Conservation (phyloP, 202 grass and related monocot species). For the Schoenoplectus triqueter region DNA sequence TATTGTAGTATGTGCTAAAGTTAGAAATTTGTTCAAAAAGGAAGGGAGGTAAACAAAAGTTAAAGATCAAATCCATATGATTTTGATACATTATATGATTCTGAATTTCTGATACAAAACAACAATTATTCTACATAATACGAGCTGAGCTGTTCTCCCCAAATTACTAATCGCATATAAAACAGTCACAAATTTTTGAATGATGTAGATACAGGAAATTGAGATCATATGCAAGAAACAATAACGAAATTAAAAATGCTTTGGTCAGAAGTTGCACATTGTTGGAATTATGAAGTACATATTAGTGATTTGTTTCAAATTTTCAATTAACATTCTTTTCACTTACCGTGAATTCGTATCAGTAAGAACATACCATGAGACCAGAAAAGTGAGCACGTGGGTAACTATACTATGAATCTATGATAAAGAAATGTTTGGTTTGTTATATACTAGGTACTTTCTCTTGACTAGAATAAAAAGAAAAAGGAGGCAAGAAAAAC, state of each 20-base stretch:
- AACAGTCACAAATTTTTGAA: too few relatives aligned
- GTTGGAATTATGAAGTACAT: too few relatives aligned
- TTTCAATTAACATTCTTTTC: not conserved
- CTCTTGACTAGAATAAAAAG: not conserved
- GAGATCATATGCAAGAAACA: too few relatives aligned
- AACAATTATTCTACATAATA: not conserved
- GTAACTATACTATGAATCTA: not conserved
- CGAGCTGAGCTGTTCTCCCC: too few relatives aligned
- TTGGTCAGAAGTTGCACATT: too few relatives aligned
- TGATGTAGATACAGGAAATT: too few relatives aligned
- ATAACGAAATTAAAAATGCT: too few relatives aligned
- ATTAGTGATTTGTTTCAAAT: too few relatives aligned
- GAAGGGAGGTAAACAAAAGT: not conserved
- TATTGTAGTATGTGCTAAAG: slow-evolving; percentile 54
- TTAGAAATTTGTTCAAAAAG: not conserved
- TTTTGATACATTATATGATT: not conserved
- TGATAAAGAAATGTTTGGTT: not conserved
- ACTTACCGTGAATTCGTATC: not conserved
- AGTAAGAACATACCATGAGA: not conserved
- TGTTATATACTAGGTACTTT: not conserved
- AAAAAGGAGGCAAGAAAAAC: not conserved
- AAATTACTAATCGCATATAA: too few relatives aligned
- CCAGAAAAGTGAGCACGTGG: not conserved
- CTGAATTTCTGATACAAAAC: not conserved
- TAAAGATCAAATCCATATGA: not conserved